phyloP scores from a whole-genome alignment of 768 basidiomycete genomes.

The Myochromella boudieri region DNA sequence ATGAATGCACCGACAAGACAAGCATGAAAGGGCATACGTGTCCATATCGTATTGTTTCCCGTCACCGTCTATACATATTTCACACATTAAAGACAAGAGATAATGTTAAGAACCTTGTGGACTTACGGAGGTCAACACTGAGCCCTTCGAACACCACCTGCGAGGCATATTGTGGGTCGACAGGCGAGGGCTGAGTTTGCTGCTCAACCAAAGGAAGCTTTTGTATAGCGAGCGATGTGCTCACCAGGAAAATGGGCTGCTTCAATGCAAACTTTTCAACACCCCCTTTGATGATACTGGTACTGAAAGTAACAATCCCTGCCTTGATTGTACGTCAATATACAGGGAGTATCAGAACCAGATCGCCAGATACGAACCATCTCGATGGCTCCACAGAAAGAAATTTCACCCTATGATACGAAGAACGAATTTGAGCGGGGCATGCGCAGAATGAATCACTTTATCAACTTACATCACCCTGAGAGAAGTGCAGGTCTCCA shows the following conservation, averaged over 20 bases:
- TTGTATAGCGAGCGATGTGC: constrained; percentile 10
- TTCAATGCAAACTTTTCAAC: constrained; percentile 72
- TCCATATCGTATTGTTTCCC: constrained; percentile 81
- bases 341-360: background rate
- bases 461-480: constrained; percentile 63
- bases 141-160: constrained; percentile 79
- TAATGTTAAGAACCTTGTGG: background rate
- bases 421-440: constrained; percentile 5
- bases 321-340: constrained; percentile 35
- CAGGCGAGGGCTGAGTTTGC: constrained; percentile 57
- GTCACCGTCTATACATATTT: constrained; percentile 46
- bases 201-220: background rate
- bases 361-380: constrained; percentile 44
- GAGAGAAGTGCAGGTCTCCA: constrained; percentile 79
- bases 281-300: constrained; percentile 72
- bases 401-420: constrained; percentile 55
- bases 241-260: constrained; percentile 73
- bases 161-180: constrained; percentile 74
- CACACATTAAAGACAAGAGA: background rate
- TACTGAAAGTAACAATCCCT: constrained; percentile 70
- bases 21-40: constrained; percentile 41
- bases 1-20: background rate
- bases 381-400: constrained; percentile 78
- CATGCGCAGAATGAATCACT: background rate
- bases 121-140: constrained; percentile 67